phyloP scores from a whole-genome alignment of 202 grass and related monocot genomes.

The Schoenoplectus tabernaemontani region DNA sequence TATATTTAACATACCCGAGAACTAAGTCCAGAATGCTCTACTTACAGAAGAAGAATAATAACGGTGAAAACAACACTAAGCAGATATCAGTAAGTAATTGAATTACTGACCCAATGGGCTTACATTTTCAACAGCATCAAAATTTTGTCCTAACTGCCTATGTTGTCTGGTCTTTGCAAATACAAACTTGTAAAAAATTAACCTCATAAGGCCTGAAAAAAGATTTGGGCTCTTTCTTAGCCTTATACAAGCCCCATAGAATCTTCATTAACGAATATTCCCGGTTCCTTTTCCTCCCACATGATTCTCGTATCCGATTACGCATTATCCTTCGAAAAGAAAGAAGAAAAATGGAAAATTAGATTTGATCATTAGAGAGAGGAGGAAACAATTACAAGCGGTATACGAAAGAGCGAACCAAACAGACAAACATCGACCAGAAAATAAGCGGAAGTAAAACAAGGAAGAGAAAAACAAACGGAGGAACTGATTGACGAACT shows the following conservation, averaged over 20 bases:
- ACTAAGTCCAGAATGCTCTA: too few species aligned
- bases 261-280: constrained; percentile 15
- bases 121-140: neutral
- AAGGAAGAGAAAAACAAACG: neutral
- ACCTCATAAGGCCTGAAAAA: neutral
- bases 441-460: neutral
- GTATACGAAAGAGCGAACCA: neutral
- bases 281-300: neutral
- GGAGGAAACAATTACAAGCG: neutral
- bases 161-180: neutral
- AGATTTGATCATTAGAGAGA: neutral
- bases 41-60: too few species aligned
- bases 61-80: too few species aligned
- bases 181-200: neutral
- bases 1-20: too few species aligned
- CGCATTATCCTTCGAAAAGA: neutral
- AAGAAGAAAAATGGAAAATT: neutral
- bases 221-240: neutral
- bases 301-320: neutral
- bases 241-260: neutral
- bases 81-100: too few species aligned
- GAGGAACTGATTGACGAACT: neutral
- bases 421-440: neutral
- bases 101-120: neutral
- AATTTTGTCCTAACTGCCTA: neutral